Evolutionary conservation across 2,329 filamentous ascomycete species (phyloP).

Genomic region (Ophiostoma novo-ulmi): DNA sequence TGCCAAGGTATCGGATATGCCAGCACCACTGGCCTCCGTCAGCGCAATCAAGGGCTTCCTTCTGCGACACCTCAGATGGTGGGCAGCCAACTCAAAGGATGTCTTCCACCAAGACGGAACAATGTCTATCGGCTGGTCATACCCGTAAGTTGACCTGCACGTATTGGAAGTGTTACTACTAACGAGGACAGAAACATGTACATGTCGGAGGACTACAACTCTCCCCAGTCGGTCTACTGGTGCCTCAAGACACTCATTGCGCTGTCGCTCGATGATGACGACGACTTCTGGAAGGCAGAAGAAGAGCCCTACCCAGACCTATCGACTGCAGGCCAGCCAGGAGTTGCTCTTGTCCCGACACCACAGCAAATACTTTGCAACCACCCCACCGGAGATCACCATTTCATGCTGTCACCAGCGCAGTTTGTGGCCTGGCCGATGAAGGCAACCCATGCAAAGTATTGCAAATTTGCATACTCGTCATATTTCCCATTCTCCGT

Average conservation of each 20-base stretch:
- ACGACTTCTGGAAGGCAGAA: conserved; percentile 44
- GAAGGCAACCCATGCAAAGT: conserved; percentile 38
- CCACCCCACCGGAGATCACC: conserved; percentile 31
- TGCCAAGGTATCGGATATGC: conserved; percentile 35
- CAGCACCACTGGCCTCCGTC: conserved; percentile 33
- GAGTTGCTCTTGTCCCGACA: conserved; percentile 42
- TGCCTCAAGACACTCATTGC: conserved; percentile 47
- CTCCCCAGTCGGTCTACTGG: conserved; percentile 53
- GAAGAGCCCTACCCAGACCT: conserved; percentile 36
- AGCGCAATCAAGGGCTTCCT: conserved; percentile 41
- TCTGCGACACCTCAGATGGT: conserved; percentile 43
- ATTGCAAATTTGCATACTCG: conserved; percentile 41
- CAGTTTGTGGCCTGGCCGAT: conserved; percentile 35
- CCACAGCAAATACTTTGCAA: conserved; percentile 42
- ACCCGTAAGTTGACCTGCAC: conserved; percentile 26
- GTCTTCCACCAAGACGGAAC: conserved; percentile 43
- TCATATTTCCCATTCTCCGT: conserved; percentile 40
- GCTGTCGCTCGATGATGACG: conserved; percentile 34
- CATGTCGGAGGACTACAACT: conserved; percentile 53
- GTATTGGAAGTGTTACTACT: neutral
- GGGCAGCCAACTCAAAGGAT: conserved; percentile 34
- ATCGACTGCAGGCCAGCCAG: neutral
- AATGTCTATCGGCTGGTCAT: conserved; percentile 38
- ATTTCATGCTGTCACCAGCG: conserved; percentile 37
- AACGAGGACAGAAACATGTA: conserved; percentile 43